phyloP scores from a whole-genome alignment of 805 yeast genomes.

The Sugiyamaella lignohabitans region DNA sequence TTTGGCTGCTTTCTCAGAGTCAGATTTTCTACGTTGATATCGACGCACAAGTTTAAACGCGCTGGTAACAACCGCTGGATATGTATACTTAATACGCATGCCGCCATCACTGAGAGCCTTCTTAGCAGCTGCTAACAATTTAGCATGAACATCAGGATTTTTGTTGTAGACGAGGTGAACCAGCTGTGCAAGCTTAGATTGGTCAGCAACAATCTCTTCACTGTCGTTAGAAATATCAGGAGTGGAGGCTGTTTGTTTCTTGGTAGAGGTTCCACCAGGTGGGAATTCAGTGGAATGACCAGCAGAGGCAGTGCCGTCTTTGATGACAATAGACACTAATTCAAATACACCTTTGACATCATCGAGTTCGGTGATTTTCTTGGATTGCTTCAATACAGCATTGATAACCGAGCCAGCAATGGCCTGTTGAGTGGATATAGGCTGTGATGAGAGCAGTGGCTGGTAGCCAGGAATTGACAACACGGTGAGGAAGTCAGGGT shows the following conservation, averaged over 20 bases:
- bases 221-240: constrained; percentile 1
- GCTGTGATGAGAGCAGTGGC: constrained; percentile 49
- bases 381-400: constrained; percentile 41
- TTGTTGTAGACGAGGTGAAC: constrained; percentile 54
- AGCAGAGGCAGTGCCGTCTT: constrained; percentile 26
- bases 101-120: constrained; percentile 50
- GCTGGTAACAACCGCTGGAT: constrained; percentile 65
- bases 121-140: constrained; percentile 41
- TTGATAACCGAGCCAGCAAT: constrained; percentile 59
- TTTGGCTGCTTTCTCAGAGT: constrained; percentile 21
- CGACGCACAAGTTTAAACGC: constrained; percentile 55
- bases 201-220: constrained; percentile 27
- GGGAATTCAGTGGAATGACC: constrained; percentile 10
- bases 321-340: constrained; percentile 50
- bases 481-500: constrained; percentile 27
- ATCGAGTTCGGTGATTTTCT: constrained; percentile 36
- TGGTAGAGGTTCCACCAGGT: constrained; percentile 23
- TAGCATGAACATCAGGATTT: constrained; percentile 42
- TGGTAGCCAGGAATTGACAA: constrained; percentile 43
- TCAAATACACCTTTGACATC: constrained; percentile 57
- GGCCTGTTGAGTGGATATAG: constrained; percentile 44
- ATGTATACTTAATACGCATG: constrained; percentile 52
- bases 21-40: constrained; percentile 23
- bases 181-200: constrained; percentile 49
- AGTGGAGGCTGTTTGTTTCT: background rate